phyloP scores from a whole-genome alignment of 2,329 filamentous ascomycete species.

The Sporothrix sp. region DNA sequence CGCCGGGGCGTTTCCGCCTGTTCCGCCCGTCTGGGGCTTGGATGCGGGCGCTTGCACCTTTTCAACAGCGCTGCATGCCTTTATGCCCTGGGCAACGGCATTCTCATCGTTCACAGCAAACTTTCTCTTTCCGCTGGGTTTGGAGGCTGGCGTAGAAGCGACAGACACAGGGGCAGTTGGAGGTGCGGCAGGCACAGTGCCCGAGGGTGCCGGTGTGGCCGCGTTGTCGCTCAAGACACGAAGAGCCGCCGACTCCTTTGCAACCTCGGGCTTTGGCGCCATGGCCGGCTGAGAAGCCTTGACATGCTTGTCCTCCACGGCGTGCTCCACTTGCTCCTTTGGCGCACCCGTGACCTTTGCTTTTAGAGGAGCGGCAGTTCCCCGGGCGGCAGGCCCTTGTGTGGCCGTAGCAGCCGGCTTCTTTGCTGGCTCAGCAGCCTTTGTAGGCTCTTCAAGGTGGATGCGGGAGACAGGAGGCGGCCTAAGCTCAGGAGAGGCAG shows the following conservation, averaged over 20 bases:
- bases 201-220: background rate
- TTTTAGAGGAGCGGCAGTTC: too few relatives aligned
- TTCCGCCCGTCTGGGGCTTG: conserved; percentile 11
- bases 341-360: background rate
- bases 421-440: conserved; percentile 27
- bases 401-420: background rate
- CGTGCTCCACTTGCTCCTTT: background rate
- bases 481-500: conserved; percentile 60
- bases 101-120: conserved; percentile 45
- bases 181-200: background rate
- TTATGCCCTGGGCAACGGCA: conserved; percentile 27
- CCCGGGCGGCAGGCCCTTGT: background rate
- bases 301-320: background rate
- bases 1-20: conserved; percentile 4
- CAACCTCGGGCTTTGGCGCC: background rate
- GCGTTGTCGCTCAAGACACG: background rate
- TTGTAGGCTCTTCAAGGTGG: conserved; percentile 7
- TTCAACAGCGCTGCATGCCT: conserved; percentile 20
- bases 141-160: conserved; percentile 19
- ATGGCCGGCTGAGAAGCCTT: background rate
- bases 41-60: conserved; percentile 18
- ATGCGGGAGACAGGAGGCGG: conserved; percentile 50
- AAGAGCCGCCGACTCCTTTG: background rate
- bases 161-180: background rate
- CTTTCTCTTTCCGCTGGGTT: conserved; percentile 49